Evolutionary conservation across 345 rosid genomes (phyloP).

Genomic region (Combretum micranthum): DNA sequence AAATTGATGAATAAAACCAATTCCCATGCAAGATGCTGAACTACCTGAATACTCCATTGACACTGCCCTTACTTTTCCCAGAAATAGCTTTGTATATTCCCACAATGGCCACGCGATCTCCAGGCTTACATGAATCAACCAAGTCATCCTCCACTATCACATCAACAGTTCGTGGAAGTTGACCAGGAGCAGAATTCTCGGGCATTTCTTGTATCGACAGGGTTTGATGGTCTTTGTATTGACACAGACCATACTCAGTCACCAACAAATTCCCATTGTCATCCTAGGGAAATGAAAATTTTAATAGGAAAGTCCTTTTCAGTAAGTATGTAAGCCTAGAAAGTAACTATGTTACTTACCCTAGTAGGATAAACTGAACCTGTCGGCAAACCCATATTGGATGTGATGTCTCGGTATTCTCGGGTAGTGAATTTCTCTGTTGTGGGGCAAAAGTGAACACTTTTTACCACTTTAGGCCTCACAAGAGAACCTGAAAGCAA

Average conservation of each 20-base stretch:
- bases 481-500: constrained; percentile 81
- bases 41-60: constrained; percentile 96
- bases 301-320: constrained; percentile 8
- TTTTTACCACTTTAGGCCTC: constrained; percentile 95
- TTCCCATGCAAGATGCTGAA: background rate
- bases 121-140: constrained; percentile 97
- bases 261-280: constrained; percentile 84
- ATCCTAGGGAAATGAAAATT: constrained; percentile 47
- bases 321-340: background rate
- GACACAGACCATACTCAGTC: constrained; percentile 91
- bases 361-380: constrained; percentile 97
- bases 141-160: constrained; percentile 91
- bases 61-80: constrained; percentile 91
- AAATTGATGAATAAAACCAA: background rate
- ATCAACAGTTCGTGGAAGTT: constrained; percentile 96
- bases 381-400: constrained; percentile 83
- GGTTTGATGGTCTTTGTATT: constrained; percentile 96
- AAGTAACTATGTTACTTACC: constrained; percentile 39
- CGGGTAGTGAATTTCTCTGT: constrained; percentile 65
- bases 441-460: constrained; percentile 89
- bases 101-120: constrained; percentile 89
- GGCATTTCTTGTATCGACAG: constrained; percentile 97
- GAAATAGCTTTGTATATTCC: constrained; percentile 96
- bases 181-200: constrained; percentile 99
- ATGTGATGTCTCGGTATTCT: constrained; percentile 91